A percentile compares a stretch with the other conserved stretches of the same genome.
phyloP scores from a whole-genome alignment of 305 asterid genomes.

The Rubia tinctorum region DNA sequence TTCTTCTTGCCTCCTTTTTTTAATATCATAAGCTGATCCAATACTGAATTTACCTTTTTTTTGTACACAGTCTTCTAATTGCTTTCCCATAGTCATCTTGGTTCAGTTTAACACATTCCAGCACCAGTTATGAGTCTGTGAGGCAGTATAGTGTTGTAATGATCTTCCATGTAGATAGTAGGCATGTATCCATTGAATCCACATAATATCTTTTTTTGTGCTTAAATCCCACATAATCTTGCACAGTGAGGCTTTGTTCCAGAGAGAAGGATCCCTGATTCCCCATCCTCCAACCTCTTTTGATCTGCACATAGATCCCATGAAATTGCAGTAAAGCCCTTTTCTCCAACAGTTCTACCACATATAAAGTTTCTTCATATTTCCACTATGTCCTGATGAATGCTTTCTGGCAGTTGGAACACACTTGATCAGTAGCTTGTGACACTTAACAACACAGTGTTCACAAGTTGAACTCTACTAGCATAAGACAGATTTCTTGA shows the following conservation, averaged over 20 bases:
- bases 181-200: neutral
- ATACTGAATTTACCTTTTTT: neutral
- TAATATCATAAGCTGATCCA: neutral
- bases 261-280: neutral
- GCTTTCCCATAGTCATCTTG: neutral
- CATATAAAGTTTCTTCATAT: neutral
- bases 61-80: neutral
- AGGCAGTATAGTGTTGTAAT: neutral
- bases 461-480: neutral
- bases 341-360: neutral
- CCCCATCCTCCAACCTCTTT: neutral
- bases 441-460: neutral
- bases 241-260: neutral
- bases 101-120: neutral
- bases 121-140: neutral
- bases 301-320: neutral
- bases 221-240: neutral
- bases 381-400: neutral
- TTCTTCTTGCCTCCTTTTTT: too few species aligned
- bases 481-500: neutral
- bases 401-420: neutral
- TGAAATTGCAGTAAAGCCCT: neutral
- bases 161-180: neutral
- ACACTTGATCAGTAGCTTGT: neutral
- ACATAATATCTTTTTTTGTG: neutral